A percentile compares a stretch with the other conserved stretches of the same genome.
These are phyloP conservation scores for Arthrobotrys pseudoclavata DNA, from an alignment of 2,329 filamentous ascomycete genomes.

Conservation along the genomic window DNA sequence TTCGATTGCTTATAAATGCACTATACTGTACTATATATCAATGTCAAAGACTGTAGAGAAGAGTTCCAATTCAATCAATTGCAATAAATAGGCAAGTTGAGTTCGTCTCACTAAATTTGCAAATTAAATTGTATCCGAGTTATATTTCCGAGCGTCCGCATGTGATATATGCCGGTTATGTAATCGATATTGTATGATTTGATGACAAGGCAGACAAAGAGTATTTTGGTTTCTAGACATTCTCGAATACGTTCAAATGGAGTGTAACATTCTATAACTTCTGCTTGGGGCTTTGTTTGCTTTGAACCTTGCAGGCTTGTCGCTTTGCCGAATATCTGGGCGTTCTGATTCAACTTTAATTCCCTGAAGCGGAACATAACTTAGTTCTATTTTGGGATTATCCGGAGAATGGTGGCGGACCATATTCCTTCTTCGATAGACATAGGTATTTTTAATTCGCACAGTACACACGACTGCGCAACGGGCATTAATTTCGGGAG, in stretches of 20 bases:
- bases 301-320: conserved; percentile 22
- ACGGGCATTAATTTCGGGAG: conserved; percentile 37
- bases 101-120: neutral
- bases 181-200: no score
- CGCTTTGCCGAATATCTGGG: conserved; percentile 23
- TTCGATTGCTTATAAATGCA: neutral
- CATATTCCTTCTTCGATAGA: conserved; percentile 5
- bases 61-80: neutral
- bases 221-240: neutral
- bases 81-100: no score
- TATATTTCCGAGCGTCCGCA: neutral
- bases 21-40: neutral
- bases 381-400: conserved; percentile 16
- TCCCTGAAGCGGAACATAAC: conserved; percentile 16
- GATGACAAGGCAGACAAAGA: neutral
- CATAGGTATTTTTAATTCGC: neutral
- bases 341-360: conserved; percentile 23
- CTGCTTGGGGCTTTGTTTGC: conserved; percentile 5
- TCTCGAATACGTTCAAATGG: neutral
- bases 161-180: no score
- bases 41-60: no score
- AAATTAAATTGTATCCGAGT: neutral
- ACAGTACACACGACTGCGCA: neutral
- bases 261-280: conserved; percentile 10
- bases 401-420: conserved; percentile 8